phyloP scores from a whole-genome alignment of 2,329 filamentous ascomycete species.

The Penicillium sp. region DNA sequence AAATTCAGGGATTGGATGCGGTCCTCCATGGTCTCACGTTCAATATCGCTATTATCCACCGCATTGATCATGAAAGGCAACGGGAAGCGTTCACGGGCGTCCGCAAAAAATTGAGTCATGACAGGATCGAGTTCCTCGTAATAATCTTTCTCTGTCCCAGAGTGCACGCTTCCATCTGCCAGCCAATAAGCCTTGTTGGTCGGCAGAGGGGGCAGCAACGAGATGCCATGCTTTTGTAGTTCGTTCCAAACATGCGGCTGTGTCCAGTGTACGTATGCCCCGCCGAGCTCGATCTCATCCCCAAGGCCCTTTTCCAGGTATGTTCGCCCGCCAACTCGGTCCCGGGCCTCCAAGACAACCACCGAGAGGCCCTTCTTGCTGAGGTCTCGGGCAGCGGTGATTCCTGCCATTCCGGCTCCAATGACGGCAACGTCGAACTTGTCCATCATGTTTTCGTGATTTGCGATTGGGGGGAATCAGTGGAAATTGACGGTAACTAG shows the following conservation, averaged over 20 bases:
- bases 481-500: not conserved
- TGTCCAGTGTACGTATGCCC: not conserved
- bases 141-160: not conserved
- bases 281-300: not conserved
- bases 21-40: slow-evolving; percentile 15
- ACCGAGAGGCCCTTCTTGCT: slow-evolving; percentile 1
- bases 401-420: not conserved
- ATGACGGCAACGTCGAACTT: not conserved
- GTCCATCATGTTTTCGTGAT: not conserved
- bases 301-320: slow-evolving; percentile 2
- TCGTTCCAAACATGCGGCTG: not conserved
- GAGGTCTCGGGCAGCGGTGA: slow-evolving; percentile 1
- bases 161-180: not conserved
- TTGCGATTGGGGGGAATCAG: not conserved
- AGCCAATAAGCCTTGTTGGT: not conserved
- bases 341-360: not conserved
- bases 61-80: slow-evolving; percentile 9
- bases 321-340: not conserved
- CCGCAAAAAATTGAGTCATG: slow-evolving; percentile 14
- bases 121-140: slow-evolving; percentile 1
- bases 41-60: slow-evolving; percentile 17
- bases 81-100: slow-evolving; percentile 19
- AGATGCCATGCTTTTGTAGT: not conserved
- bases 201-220: not conserved
- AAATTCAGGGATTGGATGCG: slow-evolving; percentile 9